A percentile compares a stretch with the other conserved stretches of the same genome.
These are phyloP conservation scores for Fusarium aywerte DNA, from an alignment of 2,329 filamentous ascomycete genomes.

Conservation along the genomic window DNA sequence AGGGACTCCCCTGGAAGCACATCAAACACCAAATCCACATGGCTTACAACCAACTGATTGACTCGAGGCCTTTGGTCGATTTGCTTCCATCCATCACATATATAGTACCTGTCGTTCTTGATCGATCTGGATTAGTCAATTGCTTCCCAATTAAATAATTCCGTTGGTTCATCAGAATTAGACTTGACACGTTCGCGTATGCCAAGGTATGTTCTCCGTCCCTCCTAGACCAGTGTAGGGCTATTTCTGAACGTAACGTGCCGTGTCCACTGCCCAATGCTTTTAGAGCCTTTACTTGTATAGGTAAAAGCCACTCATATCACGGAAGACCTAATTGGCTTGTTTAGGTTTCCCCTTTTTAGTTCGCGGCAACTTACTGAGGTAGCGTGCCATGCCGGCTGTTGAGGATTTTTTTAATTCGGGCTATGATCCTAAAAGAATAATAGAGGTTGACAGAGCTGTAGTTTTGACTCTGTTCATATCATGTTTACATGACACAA, in stretches of 20 bases:
- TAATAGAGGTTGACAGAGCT: too few relatives aligned
- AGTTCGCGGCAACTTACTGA: background rate
- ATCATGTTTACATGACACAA: too few relatives aligned
- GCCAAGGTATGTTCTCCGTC: background rate
- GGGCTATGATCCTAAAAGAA: background rate
- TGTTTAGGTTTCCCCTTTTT: background rate
- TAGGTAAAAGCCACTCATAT: background rate
- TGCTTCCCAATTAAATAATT: background rate
- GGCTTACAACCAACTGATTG: background rate
- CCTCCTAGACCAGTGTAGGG: background rate
- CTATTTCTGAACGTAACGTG: too few relatives aligned
- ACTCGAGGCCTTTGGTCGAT: background rate
- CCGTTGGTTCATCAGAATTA: slow-evolving; percentile 3
- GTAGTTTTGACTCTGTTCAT: too few relatives aligned
- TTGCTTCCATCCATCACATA: background rate
- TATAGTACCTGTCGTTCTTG: background rate
- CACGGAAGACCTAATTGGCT: background rate
- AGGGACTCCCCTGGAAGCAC: background rate
- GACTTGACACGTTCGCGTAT: background rate
- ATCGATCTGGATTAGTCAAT: background rate
- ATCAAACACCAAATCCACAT: background rate
- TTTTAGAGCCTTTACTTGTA: background rate
- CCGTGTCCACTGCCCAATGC: background rate
- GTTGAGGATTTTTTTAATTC: background rate
- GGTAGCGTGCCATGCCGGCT: background rate